Evolutionary conservation across 257 asterid species (phyloP).

Genomic region (Capsicum baccatum): DNA sequence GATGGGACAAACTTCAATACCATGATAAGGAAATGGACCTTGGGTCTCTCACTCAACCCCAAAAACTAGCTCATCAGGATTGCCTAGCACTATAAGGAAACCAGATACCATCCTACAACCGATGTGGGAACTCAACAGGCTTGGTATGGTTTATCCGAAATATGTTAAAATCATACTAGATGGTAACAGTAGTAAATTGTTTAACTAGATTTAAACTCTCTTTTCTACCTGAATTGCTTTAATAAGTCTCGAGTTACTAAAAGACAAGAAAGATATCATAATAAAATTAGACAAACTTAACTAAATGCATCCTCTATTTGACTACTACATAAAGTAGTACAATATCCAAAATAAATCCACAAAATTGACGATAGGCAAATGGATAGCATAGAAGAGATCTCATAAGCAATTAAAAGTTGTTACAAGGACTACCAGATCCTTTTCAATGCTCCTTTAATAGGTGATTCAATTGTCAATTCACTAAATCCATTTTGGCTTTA

Average conservation of each 20-base stretch:
- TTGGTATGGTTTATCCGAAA: not conserved
- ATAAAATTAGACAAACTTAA: not conserved
- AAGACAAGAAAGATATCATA: not conserved
- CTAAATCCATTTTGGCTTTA: not conserved
- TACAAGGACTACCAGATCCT: conserved; percentile 8
- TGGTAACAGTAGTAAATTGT: not conserved
- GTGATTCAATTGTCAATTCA: not conserved
- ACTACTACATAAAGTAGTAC: not conserved
- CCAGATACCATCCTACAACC: conserved; percentile 1
- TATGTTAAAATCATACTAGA: not conserved
- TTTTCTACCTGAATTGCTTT: not conserved
- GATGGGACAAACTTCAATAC: not conserved
- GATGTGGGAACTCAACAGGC: not conserved
- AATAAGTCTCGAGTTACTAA: not conserved
- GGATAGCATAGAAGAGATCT: conserved; percentile 4
- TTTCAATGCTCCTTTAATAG: not conserved
- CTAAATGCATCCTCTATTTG: not conserved
- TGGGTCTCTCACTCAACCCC: not conserved
- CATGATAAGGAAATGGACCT: not conserved
- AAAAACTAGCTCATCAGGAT: not conserved
- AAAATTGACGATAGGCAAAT: conserved; percentile 20
- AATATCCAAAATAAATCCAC: conserved; percentile 8
- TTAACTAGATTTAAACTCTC: not conserved
- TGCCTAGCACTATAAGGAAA: not conserved
- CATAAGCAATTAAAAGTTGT: not conserved